Base-by-base conservation (phyloP, 495 filamentous ascomycete genomes). In the Aspergillus panamensis region DNA sequence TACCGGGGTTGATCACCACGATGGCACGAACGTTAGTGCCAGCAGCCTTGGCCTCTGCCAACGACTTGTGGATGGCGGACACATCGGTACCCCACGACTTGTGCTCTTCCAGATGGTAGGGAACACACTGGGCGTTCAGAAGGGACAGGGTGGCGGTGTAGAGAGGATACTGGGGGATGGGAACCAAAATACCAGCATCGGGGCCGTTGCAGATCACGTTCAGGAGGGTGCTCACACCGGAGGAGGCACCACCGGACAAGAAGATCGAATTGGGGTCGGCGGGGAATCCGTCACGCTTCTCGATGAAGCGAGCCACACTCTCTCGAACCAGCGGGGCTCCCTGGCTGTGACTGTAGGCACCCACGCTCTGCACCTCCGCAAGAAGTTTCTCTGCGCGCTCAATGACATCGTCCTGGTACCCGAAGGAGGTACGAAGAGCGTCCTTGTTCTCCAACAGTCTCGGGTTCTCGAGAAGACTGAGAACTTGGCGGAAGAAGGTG, bases 1-100 rank as follows among this genome's bases (percentile, higher is more conserved):
- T 98, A 44, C 94, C 94, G 1, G 94, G 94, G 80, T 98, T 98
- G 78, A 98, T 97, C 59, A 97, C 88, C 54, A 92, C 93, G 61
- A 98, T 89, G 62, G 90, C 88, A 57, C 92, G 90, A 25, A 96
- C 87, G 62, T 98, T 90, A 57, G 84, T 88, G 53, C 90, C 92
- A 32, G 88, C 81, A 16, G 71, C 72, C 66, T 84, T 83, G 63
- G 93, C 94, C 63, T 87, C 82, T 57, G 78, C 75, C 63, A 92
- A 80, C 2, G 91, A 80, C 17, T 78, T 68, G 59, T 82, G 80
- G 67, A 98, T 94, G n/a, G 80, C 80, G 37, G 75, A 74, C 42
- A 96, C 71, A 69, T 96, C 85, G 6, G 94, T 97, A 53, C 88
- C 87, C 94, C 94, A 98, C 16, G 82, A 79, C 69, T 84, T 83